A percentile compares a stretch with the other conserved stretches of the same genome.
Conservation (phyloP, 2,329 filamentous ascomycete species). For the Scytalidium lignicola region DNA sequence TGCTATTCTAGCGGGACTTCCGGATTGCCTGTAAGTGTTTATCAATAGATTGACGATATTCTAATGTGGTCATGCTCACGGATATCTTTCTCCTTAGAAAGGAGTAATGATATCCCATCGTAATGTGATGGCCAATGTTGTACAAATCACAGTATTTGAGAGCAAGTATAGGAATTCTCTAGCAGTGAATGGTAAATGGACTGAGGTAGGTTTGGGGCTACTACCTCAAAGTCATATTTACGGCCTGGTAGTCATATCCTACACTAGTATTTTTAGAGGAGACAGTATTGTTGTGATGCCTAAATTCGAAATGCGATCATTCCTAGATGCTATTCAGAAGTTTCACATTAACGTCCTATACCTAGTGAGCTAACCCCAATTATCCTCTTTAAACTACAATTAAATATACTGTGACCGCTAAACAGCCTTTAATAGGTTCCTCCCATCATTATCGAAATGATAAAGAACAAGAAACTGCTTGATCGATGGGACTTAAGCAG, state of each 20-base stretch:
- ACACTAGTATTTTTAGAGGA: constrained; percentile 59
- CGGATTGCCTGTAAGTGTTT: constrained; percentile 61
- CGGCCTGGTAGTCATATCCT: constrained; percentile 62
- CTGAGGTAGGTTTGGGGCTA: constrained; percentile 51
- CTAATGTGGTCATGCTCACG: neutral
- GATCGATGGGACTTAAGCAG: constrained; percentile 64
- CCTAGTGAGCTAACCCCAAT: constrained; percentile 39
- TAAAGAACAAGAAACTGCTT: constrained; percentile 54
- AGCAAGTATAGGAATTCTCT: constrained; percentile 23
- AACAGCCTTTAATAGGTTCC: constrained; percentile 43
- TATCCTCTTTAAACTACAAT: neutral
- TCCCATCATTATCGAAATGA: constrained; percentile 70
- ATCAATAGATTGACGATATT: neutral
- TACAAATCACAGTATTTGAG: constrained; percentile 53
- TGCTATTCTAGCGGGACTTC: constrained; percentile 80
- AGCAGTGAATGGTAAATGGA: neutral
- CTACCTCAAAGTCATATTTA: constrained; percentile 79
- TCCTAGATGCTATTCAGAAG: constrained; percentile 56
- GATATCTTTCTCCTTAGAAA: constrained; percentile 47
- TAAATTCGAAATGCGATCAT: constrained; percentile 64
- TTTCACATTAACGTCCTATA: constrained; percentile 63
- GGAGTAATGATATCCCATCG: constrained; percentile 77
- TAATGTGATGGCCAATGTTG: constrained; percentile 72
- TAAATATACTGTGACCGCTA: neutral
- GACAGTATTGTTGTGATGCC: constrained; percentile 66